Percentiles rank a stretch among this genome's conserved stretches.
phyloP scores from a whole-genome alignment of 1,139 yeast genomes.

The Scheffersomyces parashehatae region DNA sequence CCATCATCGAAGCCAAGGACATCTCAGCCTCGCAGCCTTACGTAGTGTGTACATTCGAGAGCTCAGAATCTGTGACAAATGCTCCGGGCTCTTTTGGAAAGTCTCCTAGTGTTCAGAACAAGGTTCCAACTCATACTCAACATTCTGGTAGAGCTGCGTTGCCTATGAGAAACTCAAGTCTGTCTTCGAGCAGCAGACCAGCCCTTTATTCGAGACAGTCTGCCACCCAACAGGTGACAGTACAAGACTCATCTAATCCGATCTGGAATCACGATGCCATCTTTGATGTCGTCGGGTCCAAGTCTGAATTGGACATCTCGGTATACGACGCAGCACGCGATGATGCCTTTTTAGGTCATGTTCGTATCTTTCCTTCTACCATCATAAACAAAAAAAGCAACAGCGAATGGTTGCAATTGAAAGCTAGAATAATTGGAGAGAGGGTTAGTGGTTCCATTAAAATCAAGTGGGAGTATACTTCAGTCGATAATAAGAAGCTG shows the following conservation, averaged over 20 bases:
- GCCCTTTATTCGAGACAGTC: constrained; percentile 62
- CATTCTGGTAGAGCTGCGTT: constrained; percentile 8
- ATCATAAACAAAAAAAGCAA: constrained; percentile 32
- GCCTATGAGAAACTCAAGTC: constrained; percentile 12
- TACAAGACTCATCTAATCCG: constrained; percentile 57
- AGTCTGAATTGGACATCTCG: constrained; percentile 81
- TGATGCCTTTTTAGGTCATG: constrained; percentile 86
- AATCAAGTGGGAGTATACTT: constrained; percentile 71
- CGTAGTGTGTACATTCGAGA: constrained; percentile 91
- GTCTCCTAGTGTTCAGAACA: constrained; percentile 19
- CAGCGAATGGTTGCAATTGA: constrained; percentile 72
- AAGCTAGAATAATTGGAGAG: constrained; percentile 76
- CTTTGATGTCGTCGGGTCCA: constrained; percentile 85
- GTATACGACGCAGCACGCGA: constrained; percentile 82
- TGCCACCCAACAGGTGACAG: constrained; percentile 51
- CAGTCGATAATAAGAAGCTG: constrained; percentile 62
- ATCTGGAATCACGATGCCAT: constrained; percentile 89
- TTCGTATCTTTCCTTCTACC: constrained; percentile 69
- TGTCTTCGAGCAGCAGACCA: constrained; percentile 33
- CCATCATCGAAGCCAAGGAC: constrained; percentile 76
- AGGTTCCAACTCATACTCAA: not conserved
- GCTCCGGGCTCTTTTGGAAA: constrained; percentile 70
- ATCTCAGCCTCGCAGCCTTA: constrained; percentile 72
- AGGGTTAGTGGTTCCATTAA: constrained; percentile 72
- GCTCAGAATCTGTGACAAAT: constrained; percentile 84